Evolutionary conservation across 208 protist species (phyloP).

Genomic region (Crithidia sp.): DNA sequence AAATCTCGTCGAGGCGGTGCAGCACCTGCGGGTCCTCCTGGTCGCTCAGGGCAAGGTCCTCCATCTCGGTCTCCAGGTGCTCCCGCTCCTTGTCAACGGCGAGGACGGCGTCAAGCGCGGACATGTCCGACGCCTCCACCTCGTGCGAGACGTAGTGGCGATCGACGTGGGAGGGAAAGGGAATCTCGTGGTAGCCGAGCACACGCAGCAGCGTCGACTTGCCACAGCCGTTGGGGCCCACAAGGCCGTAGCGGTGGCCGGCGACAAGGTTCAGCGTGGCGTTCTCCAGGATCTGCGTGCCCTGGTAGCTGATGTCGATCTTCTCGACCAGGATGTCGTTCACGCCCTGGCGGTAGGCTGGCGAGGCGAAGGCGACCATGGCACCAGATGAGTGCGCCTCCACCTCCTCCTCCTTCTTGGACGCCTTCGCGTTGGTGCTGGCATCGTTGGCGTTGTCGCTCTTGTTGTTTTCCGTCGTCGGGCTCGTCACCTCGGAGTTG

Average conservation of each 20-base stretch:
- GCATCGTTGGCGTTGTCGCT: conserved; percentile 1
- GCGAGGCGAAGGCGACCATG: conserved; percentile 88
- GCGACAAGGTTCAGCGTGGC: conserved; percentile 83
- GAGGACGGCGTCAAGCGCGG: conserved; percentile 85
- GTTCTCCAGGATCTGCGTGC: conserved; percentile 82
- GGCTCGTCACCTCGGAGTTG: conserved; percentile 39
- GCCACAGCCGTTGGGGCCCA: conserved; percentile 92
- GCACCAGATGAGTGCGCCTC: conserved; percentile 65
- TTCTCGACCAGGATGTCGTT: conserved; percentile 90
- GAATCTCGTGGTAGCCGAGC: conserved; percentile 88
- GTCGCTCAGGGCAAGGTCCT: conserved; percentile 81
- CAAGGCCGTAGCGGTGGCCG: conserved; percentile 89
- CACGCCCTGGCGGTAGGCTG: conserved; percentile 80
- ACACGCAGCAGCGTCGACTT: conserved; percentile 93
- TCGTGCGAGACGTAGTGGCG: conserved; percentile 98
- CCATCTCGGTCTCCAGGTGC: conserved; percentile 78
- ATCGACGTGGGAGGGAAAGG: conserved; percentile 94
- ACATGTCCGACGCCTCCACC: conserved; percentile 87
- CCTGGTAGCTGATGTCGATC: conserved; percentile 91
- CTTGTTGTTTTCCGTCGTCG: not conserved
- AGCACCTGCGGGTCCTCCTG: conserved; percentile 82
- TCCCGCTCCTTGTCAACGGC: conserved; percentile 85
- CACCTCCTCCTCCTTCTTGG: conserved; percentile 8
- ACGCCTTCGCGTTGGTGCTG: not conserved
- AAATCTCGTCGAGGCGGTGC: conserved; percentile 88